Evolutionary conservation across 1,284 basidiomycete species (phyloP).

Genomic region (Papiliotrema terrestris): DNA sequence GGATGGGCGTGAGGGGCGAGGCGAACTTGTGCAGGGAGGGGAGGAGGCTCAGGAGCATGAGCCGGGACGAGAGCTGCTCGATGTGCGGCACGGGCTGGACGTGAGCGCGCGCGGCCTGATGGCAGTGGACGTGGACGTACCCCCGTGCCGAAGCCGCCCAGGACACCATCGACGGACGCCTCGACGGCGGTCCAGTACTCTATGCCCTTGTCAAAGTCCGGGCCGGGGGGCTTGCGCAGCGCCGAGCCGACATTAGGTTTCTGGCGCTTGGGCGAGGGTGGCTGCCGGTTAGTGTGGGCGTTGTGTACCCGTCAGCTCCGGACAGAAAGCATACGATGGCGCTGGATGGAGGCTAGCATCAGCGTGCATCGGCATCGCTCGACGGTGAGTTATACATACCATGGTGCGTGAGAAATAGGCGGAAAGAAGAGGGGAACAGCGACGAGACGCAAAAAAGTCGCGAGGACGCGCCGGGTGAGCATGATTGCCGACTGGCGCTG

Average conservation of each 20-base stretch:
- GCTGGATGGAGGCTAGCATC: not conserved
- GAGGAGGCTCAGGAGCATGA: slow-evolving; percentile 73
- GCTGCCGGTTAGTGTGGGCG: not conserved
- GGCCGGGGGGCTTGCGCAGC: slow-evolving; percentile 28
- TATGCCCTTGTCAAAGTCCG: slow-evolving; percentile 50
- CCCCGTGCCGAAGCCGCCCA: slow-evolving; percentile 51
- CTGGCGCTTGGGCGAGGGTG: slow-evolving; percentile 11
- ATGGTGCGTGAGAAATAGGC: not conserved
- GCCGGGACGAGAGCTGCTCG: slow-evolving; percentile 80
- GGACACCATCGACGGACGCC: slow-evolving; percentile 51
- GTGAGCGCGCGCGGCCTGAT: not conserved
- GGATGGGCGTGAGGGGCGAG: too few relatives aligned
- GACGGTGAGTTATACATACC: not conserved
- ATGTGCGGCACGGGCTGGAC: slow-evolving; percentile 74
- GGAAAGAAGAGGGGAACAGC: not conserved
- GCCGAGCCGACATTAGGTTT: slow-evolving; percentile 33
- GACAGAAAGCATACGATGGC: not conserved
- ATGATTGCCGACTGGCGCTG: too few relatives aligned
- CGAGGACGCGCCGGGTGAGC: too few relatives aligned
- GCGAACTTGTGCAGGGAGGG: slow-evolving; percentile 73
- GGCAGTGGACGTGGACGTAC: slow-evolving; percentile 21
- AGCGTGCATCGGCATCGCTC: not conserved
- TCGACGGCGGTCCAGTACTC: slow-evolving; percentile 51
- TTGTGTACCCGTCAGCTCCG: not conserved
- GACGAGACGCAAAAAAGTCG: too few relatives aligned